Base-by-base conservation (phyloP, 495 filamentous ascomycete genomes). In the Xylaria acuta region DNA sequence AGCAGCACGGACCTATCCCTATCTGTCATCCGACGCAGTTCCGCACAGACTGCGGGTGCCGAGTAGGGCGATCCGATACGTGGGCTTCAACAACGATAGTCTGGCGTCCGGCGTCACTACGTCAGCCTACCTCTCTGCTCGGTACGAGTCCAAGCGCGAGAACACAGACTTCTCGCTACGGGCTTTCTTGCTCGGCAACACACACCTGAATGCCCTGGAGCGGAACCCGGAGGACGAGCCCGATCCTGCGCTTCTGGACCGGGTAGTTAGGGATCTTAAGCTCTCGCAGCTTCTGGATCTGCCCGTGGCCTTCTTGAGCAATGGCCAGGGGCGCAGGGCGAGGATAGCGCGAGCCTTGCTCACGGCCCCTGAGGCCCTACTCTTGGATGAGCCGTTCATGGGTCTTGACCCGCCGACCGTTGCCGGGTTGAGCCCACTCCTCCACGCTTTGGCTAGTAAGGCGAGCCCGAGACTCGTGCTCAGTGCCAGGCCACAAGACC, bases 311-410 rank as follows among this genome's bases (percentile, higher is more conserved):
- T 97, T 92, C 81, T 80, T 99, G 25, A 97, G 94, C 77, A 98
- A 99, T 80, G 96, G 96, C 3, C 96, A 98, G 81, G 94, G 90
- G 5, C 85, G 95, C 73, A 86, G 96, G 51, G 93, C 96, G 3
- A 88, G 92, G 72, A 97, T 99, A 73, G 96, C 94, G 0, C 92
- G 92, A 75, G 94, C 94, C 2, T 79, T 99, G 53, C 83, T 98
- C 73, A 88, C 83, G 47, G 87, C 87, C 67, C 95, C 96, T 0
- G 92, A 95, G 81, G 84, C 97, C 14, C 75, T 99, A 38, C 84
- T 98, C 45, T 84, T 98, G 14, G 96, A 99, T 82, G 96, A 97
- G 76, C 94, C 96, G 18, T 98, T 99, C 79, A 97, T 99, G 93
- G 96, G 96, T 11, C 84, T 99, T 43, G 96, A 99, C 78, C 96